Evolutionary conservation across 2,329 filamentous ascomycete species (phyloP), one percentile per base, ranked within the genome.

Genomic region (Westerdykella ornata): DNA sequence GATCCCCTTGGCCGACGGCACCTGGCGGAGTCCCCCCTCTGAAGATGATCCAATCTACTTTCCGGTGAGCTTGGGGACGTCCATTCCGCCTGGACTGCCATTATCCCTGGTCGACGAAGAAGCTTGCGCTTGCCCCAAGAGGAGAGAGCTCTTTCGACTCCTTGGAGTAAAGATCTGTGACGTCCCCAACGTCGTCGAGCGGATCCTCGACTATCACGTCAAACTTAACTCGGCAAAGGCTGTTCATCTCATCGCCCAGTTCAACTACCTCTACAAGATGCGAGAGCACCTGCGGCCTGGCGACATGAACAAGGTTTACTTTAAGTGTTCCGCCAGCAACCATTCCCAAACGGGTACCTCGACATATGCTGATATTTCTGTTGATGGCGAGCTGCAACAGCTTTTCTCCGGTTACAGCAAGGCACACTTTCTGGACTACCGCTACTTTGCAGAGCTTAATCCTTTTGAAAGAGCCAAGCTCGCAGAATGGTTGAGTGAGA

Each of bases 231-330:
- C 29, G 17, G 30, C 29, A 35, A 34, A 34, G 12, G 8, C 17
- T 14, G 14, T 16, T n/a, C 3, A 40, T 26, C 7, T 34, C 17
- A 28, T 40, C 20, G 38, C 29, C n/a, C 38, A 40, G 38, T 9
- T 35, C 38, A 34, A 22, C 5, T 40, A 40, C 31, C 38, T 40
- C 29, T 40, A 40, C 20, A 20, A 40, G 16, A 26, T 22, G 29
- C 14, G 38, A 35, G 15, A 34, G 29, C 20, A 40, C 38, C 13
- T 40, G 29, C 3, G 18, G 31, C 13, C 38, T 3, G 31, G 15
- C 15, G 30, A 20, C 15, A 40, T 40, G 38, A 28, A 34, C 3
- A 22, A 35, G 29, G 34, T 40, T 4, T 22, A 28, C 11, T 40
- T 40, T 26, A 5, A 5, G 22, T 39, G 37, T 39, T 15, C 22